Conservation (phyloP, 148 eudicot genomes). For the Rhododendron henanense region DNA sequence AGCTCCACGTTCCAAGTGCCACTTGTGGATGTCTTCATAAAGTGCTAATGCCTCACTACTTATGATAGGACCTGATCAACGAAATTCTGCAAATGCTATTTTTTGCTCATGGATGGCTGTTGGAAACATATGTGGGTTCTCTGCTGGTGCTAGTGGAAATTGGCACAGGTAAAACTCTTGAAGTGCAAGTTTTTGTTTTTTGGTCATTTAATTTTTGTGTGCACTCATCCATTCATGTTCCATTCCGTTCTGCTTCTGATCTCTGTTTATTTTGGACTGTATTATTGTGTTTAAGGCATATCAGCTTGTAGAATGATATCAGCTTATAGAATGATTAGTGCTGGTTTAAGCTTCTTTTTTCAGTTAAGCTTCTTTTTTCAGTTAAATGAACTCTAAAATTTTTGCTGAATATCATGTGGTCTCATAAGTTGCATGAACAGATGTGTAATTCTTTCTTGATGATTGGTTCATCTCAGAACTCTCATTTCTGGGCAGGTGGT, state of each 20-base stretch:
- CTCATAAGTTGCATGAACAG: neutral
- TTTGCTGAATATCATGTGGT: neutral
- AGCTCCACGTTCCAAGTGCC: constrained; percentile 5
- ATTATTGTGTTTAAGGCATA: neutral
- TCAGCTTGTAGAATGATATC: neutral
- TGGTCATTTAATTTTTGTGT: neutral
- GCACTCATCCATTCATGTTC: neutral
- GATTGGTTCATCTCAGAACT: constrained; percentile 2
- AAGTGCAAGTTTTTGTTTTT: neutral
- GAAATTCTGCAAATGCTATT: constrained; percentile 89
- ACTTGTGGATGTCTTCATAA: constrained; percentile 12
- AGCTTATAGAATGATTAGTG: neutral
- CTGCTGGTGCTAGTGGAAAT: constrained; percentile 86
- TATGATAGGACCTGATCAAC: constrained; percentile 81
- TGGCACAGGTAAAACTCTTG: constrained; percentile 66
- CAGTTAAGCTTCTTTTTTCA: neutral
- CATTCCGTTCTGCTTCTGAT: neutral
- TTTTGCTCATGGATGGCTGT: constrained; percentile 99
- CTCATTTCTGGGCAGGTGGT: constrained; percentile 66
- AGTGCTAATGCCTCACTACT: constrained; percentile 17
- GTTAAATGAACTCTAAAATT: neutral
- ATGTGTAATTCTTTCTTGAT: constrained; percentile 1
- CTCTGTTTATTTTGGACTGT: neutral
- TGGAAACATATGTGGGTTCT: constrained; percentile 93
- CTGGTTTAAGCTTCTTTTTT: neutral